Base-by-base conservation (phyloP, 2,329 filamentous ascomycete genomes). In the Falciphora oryzae region DNA sequence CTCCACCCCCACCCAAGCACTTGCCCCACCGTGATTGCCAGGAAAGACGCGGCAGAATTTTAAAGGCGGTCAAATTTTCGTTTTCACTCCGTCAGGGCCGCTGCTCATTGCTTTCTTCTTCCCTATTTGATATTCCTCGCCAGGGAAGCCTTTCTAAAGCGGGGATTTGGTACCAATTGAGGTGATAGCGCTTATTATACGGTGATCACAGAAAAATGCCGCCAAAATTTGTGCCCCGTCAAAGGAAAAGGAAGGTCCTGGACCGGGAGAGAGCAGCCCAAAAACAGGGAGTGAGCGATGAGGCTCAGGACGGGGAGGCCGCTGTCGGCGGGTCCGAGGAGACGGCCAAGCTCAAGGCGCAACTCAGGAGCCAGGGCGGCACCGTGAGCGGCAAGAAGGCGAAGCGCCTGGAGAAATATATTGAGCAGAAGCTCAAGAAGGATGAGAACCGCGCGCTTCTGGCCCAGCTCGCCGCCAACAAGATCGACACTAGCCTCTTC, bases 351-450 rank as follows among this genome's bases (percentile, higher is more conserved):
- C 84, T 81, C 73, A 89, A 79, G 75, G 85, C 78, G 18, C 78
- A 75, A 65, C 73, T 88, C 68, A 84, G 82, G 66, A 74, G 79
- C 29, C 78, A 84, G 63, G 82, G 80, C 1, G 70, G 73, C 59
- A 87, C 87, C 71, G 79, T 88, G 73, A 87, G 80, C 71, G 80
- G 84, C 66, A 88, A 89, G 72, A 89, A 89, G 73, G 84, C 86
- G 7, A 89, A 89, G 76, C 81, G 87, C 1, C 73, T 89, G 56
- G 86, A 89, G 67, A 89, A 89, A 72, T 89, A 89, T 73, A 87
- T 89, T 68, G 93, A 98, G 71, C 95, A 85, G 65, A 99, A 99
- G 82, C 81, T 99, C 59, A 91, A 89, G 75, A 97, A 96, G 75
- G 95, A 99, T 73, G 94, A 98, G 75, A 96, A 92, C 71, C 82